A percentile compares a stretch with the other conserved stretches of the same genome.
Evolutionary conservation across 1,139 yeast species (phyloP).

Genomic region (Suhomyces taliae): DNA sequence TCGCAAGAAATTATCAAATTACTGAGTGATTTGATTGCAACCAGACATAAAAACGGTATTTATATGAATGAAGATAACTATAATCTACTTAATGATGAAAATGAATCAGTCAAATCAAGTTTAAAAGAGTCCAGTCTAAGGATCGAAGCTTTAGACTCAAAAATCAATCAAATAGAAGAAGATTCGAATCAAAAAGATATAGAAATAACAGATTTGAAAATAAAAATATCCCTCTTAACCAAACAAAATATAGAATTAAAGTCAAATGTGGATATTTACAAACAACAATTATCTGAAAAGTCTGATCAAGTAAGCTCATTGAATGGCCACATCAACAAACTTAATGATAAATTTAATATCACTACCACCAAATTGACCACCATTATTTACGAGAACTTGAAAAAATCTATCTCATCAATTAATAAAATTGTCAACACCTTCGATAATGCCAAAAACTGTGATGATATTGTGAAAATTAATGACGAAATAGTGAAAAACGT

Average conservation of each 20-base stretch:
- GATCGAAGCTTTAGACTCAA: constrained; percentile 7
- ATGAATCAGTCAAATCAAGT: constrained; percentile 26
- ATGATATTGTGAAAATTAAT: constrained; percentile 7
- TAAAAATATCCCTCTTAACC: background rate
- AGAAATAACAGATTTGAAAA: constrained; percentile 1
- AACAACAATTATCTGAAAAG: constrained; percentile 7
- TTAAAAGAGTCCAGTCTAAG: constrained; percentile 20
- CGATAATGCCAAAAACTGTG: constrained; percentile 8
- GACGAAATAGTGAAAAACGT: constrained; percentile 6
- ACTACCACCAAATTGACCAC: constrained; percentile 16
- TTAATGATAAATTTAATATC: constrained; percentile 14
- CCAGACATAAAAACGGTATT: constrained; percentile 61
- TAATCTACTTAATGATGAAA: constrained; percentile 43
- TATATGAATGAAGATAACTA: constrained; percentile 61
- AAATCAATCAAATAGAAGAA: constrained; percentile 2
- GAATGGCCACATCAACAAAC: constrained; percentile 11
- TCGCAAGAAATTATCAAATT: constrained; percentile 56
- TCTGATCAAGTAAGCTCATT: constrained; percentile 9
- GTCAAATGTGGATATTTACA: background rate
- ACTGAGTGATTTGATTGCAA: constrained; percentile 59
- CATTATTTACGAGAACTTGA: constrained; percentile 15
- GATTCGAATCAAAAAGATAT: constrained; percentile 1
- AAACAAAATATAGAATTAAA: background rate
- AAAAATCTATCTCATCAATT: constrained; percentile 12
- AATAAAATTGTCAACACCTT: constrained; percentile 7